Evolutionary conservation across 495 filamentous ascomycete genomes (phyloP).

Genomic region (Penicillium robsamsonii): DNA sequence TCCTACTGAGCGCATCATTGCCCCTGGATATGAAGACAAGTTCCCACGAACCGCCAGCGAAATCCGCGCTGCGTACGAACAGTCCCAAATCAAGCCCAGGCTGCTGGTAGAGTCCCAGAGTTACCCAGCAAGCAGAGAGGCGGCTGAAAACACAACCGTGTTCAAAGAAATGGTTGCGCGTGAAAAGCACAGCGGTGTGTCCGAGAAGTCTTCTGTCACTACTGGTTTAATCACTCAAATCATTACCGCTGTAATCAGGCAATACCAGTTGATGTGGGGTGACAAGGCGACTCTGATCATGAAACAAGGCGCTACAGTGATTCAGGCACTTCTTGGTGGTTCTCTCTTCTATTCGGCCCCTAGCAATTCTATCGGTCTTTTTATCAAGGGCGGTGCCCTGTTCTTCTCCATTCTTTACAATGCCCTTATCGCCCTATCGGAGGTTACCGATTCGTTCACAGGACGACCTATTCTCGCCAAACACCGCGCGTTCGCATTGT

Average conservation of each 20-base stretch:
- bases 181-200: constrained; percentile 31
- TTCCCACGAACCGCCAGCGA: constrained; percentile 39
- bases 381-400: constrained; percentile 47
- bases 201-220: too few species aligned
- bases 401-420: constrained; percentile 74
- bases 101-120: constrained; percentile 41
- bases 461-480: constrained; percentile 67
- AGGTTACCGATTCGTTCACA: constrained; percentile 64
- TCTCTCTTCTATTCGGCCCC: constrained; percentile 36
- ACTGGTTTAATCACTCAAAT: constrained; percentile 40
- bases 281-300: constrained; percentile 55
- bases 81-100: constrained; percentile 23
- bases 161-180: constrained; percentile 43
- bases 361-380: constrained; percentile 39
- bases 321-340: constrained; percentile 34
- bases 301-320: constrained; percentile 44
- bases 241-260: constrained; percentile 45
- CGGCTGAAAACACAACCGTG: constrained; percentile 35
- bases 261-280: constrained; percentile 54
- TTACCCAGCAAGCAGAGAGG: constrained; percentile 39
- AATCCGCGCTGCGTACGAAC: constrained; percentile 34
- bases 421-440: constrained; percentile 64
- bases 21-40: constrained; percentile 38
- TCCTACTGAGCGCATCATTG: constrained; percentile 54
- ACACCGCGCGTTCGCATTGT: constrained; percentile 69